These are phyloP conservation scores for Aspergillus mulundensis DNA, from an alignment of 495 filamentous ascomycete species.

Conservation along the genomic window DNA sequence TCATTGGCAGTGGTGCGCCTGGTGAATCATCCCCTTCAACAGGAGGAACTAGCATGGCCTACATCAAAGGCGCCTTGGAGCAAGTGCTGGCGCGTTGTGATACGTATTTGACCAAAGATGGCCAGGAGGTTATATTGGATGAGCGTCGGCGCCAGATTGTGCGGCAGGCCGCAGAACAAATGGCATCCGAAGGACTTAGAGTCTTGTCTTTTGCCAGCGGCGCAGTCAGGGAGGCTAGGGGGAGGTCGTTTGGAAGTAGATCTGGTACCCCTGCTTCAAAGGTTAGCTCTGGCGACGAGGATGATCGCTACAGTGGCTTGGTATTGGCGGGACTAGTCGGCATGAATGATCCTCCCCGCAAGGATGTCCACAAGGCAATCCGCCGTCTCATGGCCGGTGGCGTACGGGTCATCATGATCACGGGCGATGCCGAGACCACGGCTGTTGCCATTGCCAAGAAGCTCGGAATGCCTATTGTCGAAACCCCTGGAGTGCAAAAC, in stretches of 20 bases:
- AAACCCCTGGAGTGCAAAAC: constrained; percentile 47
- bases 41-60: constrained; percentile 65
- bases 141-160: constrained; percentile 69
- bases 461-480: constrained; percentile 77
- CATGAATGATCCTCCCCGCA: constrained; percentile 93
- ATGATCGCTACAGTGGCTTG: constrained; percentile 74
- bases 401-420: constrained; percentile 98
- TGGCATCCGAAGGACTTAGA: constrained; percentile 87
- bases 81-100: constrained; percentile 81
- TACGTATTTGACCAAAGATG: constrained; percentile 83
- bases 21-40: constrained; percentile 25
- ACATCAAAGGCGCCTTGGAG: constrained; percentile 94
- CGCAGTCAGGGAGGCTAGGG: constrained; percentile 28
- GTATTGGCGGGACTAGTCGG: constrained; percentile 90
- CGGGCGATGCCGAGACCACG: constrained; percentile 90
- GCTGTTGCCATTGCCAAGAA: constrained; percentile 89
- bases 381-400: constrained; percentile 86
- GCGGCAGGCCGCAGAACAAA: constrained; percentile 75
- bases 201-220: constrained; percentile 93
- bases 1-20: constrained; percentile 57
- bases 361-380: constrained; percentile 85
- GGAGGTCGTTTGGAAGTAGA: constrained; percentile 38
- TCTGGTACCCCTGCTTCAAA: constrained; percentile 48
- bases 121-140: constrained; percentile 83
- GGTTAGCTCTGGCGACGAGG: constrained; percentile 47